Evolutionary conservation across 352 stramenopile species (phyloP).

Genomic region (Pythium myriotylum): DNA sequence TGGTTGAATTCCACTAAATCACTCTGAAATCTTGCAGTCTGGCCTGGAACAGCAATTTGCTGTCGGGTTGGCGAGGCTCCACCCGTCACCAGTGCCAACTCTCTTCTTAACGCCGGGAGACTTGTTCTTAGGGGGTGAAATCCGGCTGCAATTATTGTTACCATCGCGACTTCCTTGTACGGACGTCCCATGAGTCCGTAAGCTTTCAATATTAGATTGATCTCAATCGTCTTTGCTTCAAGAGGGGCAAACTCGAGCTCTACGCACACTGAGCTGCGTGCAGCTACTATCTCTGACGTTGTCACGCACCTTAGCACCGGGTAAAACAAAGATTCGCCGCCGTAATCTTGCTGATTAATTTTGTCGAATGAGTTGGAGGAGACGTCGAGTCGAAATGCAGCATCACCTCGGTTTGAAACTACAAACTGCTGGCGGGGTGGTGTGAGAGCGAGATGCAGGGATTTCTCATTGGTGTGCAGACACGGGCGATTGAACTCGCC

Average conservation of each 20-base stretch:
- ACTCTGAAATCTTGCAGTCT: conserved; percentile 47
- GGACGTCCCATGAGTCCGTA: conserved; percentile 66
- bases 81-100: conserved; percentile 21
- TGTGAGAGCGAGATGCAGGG: not conserved
- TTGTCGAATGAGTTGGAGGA: conserved; percentile 53
- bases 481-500: conserved; percentile 47
- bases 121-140: conserved; percentile 52
- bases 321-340: conserved; percentile 26
- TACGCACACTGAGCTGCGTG: conserved; percentile 61
- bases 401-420: conserved; percentile 76
- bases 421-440: conserved; percentile 75
- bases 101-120: conserved; percentile 38
- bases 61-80: conserved; percentile 35
- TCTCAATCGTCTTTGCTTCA: conserved; percentile 52
- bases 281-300: conserved; percentile 59
- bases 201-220: conserved; percentile 62
- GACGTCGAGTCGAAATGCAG: conserved; percentile 68
- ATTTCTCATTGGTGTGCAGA: conserved; percentile 11
- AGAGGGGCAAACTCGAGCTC: conserved; percentile 83
- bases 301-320: conserved; percentile 56
- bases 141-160: conserved; percentile 59
- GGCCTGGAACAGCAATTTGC: conserved; percentile 35
- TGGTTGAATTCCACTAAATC: conserved; percentile 68
- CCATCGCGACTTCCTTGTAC: conserved; percentile 68
- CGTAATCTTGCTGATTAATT: conserved; percentile 55